Conservation (phyloP, 352 stramenopile genomes). For the Phytopythium sindhum region DNA sequence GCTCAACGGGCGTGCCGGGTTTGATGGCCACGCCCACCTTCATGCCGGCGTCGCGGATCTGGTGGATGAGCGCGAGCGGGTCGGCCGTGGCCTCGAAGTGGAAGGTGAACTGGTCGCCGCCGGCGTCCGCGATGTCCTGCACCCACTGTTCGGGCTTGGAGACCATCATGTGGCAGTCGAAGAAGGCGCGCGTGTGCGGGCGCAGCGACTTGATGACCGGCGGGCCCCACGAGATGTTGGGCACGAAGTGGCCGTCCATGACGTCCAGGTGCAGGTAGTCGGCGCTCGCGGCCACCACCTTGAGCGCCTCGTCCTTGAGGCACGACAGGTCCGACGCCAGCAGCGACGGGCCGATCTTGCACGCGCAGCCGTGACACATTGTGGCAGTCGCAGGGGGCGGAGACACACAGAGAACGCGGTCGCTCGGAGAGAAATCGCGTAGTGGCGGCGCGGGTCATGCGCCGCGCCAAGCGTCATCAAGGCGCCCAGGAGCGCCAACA, state of each 20-base stretch:
- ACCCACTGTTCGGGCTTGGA: conserved; percentile 95
- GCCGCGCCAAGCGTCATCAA: conserved; percentile 2
- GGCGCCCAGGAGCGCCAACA: background rate
- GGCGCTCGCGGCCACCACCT: conserved; percentile 88
- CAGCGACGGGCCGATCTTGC: conserved; percentile 92
- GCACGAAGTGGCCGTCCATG: conserved; percentile 99
- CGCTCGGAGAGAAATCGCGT: background rate
- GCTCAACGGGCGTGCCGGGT: conserved; percentile 90
- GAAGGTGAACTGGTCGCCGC: conserved; percentile 96
- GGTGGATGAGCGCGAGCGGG: conserved; percentile 73
- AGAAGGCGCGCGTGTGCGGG: conserved; percentile 85
- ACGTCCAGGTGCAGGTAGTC: conserved; percentile 98
- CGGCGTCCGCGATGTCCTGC: conserved; percentile 92
- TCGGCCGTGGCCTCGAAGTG: conserved; percentile 89
- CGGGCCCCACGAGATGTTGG: conserved; percentile 95
- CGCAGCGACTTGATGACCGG: conserved; percentile 94
- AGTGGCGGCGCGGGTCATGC: background rate
- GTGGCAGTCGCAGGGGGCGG: background rate
- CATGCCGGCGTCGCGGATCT: conserved; percentile 89
- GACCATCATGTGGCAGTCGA: conserved; percentile 99
- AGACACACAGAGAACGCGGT: background rate
- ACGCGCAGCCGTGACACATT: conserved; percentile 82
- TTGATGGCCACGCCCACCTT: conserved; percentile 95
- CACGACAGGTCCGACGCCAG: conserved; percentile 93
- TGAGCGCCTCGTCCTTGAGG: conserved; percentile 89